Evolutionary conservation across 73 alveolate species (phyloP).

Genomic region (Paramecium octaurelia): DNA sequence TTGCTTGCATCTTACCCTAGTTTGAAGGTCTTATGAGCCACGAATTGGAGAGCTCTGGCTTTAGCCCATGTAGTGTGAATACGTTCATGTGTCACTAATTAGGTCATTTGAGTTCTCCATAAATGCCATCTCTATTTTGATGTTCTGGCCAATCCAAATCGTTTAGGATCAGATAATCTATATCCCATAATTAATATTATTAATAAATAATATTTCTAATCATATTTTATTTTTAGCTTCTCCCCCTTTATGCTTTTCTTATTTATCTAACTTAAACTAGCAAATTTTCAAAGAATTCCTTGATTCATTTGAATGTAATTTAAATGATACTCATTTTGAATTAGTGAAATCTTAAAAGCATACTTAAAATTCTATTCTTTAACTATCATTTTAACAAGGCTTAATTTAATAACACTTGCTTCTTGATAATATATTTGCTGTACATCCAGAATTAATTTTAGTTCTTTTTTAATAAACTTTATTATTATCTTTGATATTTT

Average conservation of each 20-base stretch:
- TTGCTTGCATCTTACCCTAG: background rate
- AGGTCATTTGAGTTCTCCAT: slow-evolving; percentile 13
- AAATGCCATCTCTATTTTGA: slow-evolving; percentile 24
- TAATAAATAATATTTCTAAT: background rate
- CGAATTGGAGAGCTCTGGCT: background rate
- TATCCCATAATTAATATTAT: background rate
- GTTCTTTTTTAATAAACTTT: background rate
- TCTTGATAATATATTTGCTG: background rate
- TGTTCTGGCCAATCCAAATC: background rate
- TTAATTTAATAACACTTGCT: background rate
- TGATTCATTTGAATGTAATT: background rate
- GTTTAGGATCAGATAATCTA: background rate
- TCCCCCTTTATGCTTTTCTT: background rate
- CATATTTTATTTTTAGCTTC: background rate
- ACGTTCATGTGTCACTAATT: slow-evolving; percentile 22
- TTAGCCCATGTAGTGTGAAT: background rate
- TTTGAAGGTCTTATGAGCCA: background rate
- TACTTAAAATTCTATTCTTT: background rate
- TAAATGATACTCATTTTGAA: background rate
- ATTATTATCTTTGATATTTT: no score
- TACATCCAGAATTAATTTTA: background rate
- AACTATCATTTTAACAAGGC: background rate
- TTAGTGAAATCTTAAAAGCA: background rate
- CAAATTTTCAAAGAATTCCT: background rate
- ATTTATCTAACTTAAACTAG: background rate